Percentiles rank a stretch among this genome's conserved stretches.
Evolutionary conservation across 2,329 filamentous ascomycete species (phyloP).

Genomic region (Fusarium nematophilum): DNA sequence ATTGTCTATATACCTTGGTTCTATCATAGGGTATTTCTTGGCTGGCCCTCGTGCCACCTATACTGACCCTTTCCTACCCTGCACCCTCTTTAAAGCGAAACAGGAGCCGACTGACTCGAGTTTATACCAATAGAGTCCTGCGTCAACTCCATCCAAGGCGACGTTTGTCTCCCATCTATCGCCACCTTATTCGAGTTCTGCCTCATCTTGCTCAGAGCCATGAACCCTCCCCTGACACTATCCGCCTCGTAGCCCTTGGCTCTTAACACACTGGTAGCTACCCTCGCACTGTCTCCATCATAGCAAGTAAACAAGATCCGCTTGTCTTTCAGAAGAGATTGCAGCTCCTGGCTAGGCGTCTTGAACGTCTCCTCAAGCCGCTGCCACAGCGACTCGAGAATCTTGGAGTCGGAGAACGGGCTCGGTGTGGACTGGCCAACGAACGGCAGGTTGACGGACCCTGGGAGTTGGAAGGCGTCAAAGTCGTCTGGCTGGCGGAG

Average conservation of each 20-base stretch:
- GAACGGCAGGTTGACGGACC: constrained; percentile 58
- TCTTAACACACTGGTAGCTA: constrained; percentile 65
- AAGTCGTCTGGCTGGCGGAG: constrained; percentile 58
- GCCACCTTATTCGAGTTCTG: constrained; percentile 10
- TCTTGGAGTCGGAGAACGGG: constrained; percentile 58
- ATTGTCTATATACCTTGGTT: too few relatives aligned
- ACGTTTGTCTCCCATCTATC: not conserved
- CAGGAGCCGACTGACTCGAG: constrained; percentile 7
- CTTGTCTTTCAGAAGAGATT: constrained; percentile 43
- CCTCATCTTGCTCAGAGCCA: constrained; percentile 52
- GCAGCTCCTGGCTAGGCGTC: constrained; percentile 32
- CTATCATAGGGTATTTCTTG: too few relatives aligned
- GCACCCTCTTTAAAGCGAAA: constrained; percentile 14
- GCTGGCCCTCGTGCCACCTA: too few relatives aligned
- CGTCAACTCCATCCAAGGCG: constrained; percentile 18
- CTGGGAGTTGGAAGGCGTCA: constrained; percentile 54
- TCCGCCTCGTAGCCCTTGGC: constrained; percentile 61
- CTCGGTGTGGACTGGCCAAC: constrained; percentile 49
- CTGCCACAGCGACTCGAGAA: constrained; percentile 60
- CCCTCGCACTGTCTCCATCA: constrained; percentile 63
- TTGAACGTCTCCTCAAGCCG: constrained; percentile 58
- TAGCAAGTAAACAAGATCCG: constrained; percentile 63
- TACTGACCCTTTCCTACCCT: too few relatives aligned
- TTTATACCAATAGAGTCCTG: constrained; percentile 8
- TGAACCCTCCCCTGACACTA: constrained; percentile 59